These are phyloP conservation scores for Globisporangium apiculatum DNA, from an alignment of 352 stramenopile genomes.

Conservation along the genomic window DNA sequence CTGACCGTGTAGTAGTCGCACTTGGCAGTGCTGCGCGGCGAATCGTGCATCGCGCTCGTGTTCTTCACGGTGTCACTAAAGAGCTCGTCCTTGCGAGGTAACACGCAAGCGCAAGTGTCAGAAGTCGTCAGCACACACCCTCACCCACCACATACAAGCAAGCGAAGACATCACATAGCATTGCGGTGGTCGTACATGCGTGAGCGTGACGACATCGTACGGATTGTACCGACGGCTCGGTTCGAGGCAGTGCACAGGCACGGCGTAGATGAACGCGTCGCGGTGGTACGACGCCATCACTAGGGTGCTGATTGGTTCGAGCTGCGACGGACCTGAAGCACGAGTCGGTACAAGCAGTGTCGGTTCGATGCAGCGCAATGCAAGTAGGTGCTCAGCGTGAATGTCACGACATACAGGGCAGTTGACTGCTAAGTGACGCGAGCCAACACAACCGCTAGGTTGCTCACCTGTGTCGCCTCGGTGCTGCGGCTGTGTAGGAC, in stretches of 20 bases:
- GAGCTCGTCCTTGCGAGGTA: background rate
- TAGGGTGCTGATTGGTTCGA: background rate
- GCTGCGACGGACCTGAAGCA: background rate
- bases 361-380: too few species aligned
- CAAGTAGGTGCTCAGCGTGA: too few species aligned
- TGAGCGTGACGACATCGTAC: conserved; percentile 56
- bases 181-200: conserved; percentile 29
- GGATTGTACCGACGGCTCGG: conserved; percentile 41
- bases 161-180: too few species aligned
- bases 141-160: too few species aligned
- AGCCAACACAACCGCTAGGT: too few species aligned
- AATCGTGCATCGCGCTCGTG: background rate
- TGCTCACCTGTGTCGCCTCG: background rate
- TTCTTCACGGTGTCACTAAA: too few species aligned
- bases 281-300: conserved; percentile 12
- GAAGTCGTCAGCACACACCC: too few species aligned
- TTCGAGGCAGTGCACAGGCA: conserved; percentile 52
- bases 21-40: conserved; percentile 19
- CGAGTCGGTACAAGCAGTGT: background rate
- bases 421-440: too few species aligned
- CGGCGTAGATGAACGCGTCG: conserved; percentile 62
- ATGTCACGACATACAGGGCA: too few species aligned
- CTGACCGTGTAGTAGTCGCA: conserved; percentile 76
- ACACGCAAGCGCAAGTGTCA: too few species aligned
- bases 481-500: background rate